phyloP scores from a whole-genome alignment of 257 asterid genomes.

The Gentiana macrophylla region DNA sequence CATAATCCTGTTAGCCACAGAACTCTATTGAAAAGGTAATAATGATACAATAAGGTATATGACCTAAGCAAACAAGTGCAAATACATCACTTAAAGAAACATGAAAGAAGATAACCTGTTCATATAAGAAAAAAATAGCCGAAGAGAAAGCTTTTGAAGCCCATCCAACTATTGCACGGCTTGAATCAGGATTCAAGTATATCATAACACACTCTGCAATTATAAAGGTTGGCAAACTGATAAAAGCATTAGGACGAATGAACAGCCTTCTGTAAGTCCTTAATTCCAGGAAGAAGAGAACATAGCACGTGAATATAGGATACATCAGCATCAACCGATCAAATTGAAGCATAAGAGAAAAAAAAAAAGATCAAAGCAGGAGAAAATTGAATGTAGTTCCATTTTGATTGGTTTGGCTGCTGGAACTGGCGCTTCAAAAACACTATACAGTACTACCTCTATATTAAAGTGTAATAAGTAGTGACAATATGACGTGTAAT shows the following conservation, averaged over 20 bases:
- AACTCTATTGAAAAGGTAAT: conserved; percentile 1
- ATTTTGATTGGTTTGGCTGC: too few relatives aligned
- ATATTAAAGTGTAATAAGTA: too few relatives aligned
- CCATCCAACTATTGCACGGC: conserved; percentile 77
- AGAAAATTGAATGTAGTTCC: too few relatives aligned
- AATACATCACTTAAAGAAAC: conserved; percentile 3
- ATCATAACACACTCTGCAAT: conserved; percentile 99
- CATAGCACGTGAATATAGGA: too few relatives aligned
- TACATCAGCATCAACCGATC: too few relatives aligned
- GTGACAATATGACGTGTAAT: too few relatives aligned
- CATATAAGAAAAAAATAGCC: conserved; percentile 84
- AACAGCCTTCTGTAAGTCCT: too few relatives aligned
- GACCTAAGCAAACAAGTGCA: conserved; percentile 1
- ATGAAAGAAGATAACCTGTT: conserved; percentile 74
- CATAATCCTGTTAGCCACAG: not conserved
- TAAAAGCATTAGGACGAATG: conserved; percentile 42
- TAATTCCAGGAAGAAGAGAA: too few relatives aligned
- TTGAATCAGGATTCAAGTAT: conserved; percentile 88
- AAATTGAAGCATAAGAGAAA: too few relatives aligned
- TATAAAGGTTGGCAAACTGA: conserved; percentile 99
- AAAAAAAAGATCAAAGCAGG: too few relatives aligned
- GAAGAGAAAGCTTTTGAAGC: conserved; percentile 82
- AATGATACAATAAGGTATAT: not conserved
- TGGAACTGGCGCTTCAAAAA: too few relatives aligned
- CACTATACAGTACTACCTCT: too few relatives aligned